Evolutionary conservation across 352 stramenopile genomes (phyloP).

Genomic region (Phytophthora sp.): DNA sequence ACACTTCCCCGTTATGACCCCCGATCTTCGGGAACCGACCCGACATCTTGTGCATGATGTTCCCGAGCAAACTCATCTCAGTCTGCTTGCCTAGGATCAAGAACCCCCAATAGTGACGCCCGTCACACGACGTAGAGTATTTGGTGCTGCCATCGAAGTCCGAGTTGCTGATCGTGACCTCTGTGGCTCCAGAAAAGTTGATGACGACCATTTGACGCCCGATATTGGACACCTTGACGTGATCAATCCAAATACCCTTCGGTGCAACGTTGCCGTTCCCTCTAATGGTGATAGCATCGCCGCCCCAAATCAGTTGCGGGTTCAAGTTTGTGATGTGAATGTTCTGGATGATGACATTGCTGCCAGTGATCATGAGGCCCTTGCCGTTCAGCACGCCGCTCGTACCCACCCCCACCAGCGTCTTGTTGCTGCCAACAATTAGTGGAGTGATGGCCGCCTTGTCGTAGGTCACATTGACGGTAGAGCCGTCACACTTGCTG

Average conservation of each 20-base stretch:
- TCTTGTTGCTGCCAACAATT: conserved; percentile 39
- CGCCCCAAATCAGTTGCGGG: conserved; percentile 42
- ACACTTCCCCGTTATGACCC: conserved; percentile 13
- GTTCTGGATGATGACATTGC: conserved; percentile 57
- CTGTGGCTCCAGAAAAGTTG: conserved; percentile 30
- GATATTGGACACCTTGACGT: conserved; percentile 51
- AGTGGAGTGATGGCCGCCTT: conserved; percentile 14
- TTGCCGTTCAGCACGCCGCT: conserved; percentile 17
- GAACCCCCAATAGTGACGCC: conserved; percentile 51
- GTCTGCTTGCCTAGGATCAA: conserved; percentile 43
- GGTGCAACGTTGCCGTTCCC: conserved; percentile 19
- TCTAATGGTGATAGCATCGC: conserved; percentile 26
- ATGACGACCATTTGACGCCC: conserved; percentile 52
- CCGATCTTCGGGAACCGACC: conserved; percentile 51
- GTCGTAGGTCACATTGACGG: conserved; percentile 27
- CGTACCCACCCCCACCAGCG: conserved; percentile 38
- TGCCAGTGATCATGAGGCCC: conserved; percentile 23
- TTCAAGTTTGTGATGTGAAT: conserved; percentile 59
- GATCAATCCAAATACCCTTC: conserved; percentile 54
- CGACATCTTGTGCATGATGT: conserved; percentile 52
- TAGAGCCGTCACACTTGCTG: conserved; percentile 18
- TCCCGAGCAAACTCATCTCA: conserved; percentile 50
- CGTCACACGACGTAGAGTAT: conserved; percentile 49
- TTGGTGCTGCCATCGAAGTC: conserved; percentile 53
- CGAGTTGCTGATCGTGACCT: conserved; percentile 52